phyloP scores from a whole-genome alignment of 495 filamentous ascomycete species.

The Neurospora africana region DNA sequence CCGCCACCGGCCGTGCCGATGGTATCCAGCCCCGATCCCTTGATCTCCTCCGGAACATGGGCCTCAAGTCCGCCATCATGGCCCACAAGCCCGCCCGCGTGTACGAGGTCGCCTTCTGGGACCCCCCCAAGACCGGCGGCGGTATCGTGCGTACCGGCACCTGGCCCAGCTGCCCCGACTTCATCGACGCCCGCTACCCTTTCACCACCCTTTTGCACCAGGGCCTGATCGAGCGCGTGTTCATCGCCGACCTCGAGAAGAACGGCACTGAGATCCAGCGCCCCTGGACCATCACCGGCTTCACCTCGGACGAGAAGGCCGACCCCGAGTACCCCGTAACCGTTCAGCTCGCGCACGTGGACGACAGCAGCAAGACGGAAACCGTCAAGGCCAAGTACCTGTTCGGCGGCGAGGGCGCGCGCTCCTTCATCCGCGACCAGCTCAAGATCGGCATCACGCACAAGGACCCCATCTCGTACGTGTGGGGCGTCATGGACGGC shows the following conservation, averaged over 20 bases:
- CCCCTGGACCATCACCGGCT: constrained; percentile 52
- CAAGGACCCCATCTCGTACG: constrained; percentile 52
- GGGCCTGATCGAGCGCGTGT: constrained; percentile 61
- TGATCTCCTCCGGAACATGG: constrained; percentile 64
- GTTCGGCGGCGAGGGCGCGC: constrained; percentile 50
- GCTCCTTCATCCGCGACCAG: constrained; percentile 47
- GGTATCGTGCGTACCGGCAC: constrained; percentile 61
- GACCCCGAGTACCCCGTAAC: constrained; percentile 52
- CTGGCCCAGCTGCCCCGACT: constrained; percentile 59
- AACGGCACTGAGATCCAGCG: constrained; percentile 47
- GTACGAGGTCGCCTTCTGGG: constrained; percentile 74
- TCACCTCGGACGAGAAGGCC: constrained; percentile 44
- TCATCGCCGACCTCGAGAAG: constrained; percentile 55
- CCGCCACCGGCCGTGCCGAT: constrained; percentile 64
- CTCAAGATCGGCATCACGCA: constrained; percentile 54
- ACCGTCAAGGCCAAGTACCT: constrained; percentile 48
- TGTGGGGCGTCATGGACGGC: constrained; percentile 72
- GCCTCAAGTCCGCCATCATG: constrained; percentile 65
- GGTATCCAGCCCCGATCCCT: constrained; percentile 73
- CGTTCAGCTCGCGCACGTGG: constrained; percentile 63
- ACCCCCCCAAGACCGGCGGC: constrained; percentile 42
- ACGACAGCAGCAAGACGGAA: constrained; percentile 58
- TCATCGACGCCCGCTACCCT: constrained; percentile 65
- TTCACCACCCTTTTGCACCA: constrained; percentile 70
- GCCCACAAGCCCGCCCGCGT: constrained; percentile 59